phyloP scores from a whole-genome alignment of 345 rosid genomes.

The Nephelium lappaceum region DNA sequence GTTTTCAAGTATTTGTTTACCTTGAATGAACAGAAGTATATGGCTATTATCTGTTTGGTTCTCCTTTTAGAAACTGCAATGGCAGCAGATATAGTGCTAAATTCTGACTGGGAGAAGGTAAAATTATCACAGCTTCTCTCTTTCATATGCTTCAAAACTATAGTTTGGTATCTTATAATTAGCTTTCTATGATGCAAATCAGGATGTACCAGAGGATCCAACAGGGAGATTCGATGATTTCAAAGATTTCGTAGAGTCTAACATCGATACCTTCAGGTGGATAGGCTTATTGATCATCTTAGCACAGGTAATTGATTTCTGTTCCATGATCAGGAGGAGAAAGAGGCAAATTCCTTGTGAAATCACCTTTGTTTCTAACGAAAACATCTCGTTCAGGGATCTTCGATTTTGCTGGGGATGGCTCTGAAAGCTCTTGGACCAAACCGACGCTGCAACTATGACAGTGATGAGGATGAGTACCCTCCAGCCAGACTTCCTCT shows the following conservation, averaged over 20 bases:
- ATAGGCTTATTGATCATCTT: constrained; percentile 37
- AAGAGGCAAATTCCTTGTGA: not conserved
- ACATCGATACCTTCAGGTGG: constrained; percentile 47
- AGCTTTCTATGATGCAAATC: not conserved
- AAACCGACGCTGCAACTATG: constrained; percentile 21
- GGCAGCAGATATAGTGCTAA: constrained; percentile 50
- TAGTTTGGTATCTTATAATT: not conserved
- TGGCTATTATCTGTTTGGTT: constrained; percentile 39
- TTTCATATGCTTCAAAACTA: not conserved
- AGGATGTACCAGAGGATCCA: constrained; percentile 70
- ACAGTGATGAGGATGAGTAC: constrained; percentile 34
- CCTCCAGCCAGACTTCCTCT: constrained; percentile 39
- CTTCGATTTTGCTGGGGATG: constrained; percentile 37
- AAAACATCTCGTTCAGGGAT: constrained; percentile 30
- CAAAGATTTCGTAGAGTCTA: constrained; percentile 48
- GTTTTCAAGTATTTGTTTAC: constrained; percentile 12
- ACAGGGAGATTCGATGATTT: constrained; percentile 56
- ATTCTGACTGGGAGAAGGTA: constrained; percentile 62
- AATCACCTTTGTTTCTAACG: not conserved
- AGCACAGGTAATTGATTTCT: constrained; percentile 41
- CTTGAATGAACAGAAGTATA: constrained; percentile 39
- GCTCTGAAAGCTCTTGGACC: constrained; percentile 36
- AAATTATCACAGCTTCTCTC: not conserved
- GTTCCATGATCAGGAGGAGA: not conserved
- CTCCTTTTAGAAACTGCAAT: constrained; percentile 42